Conservation (phyloP, 208 protist genomes). For the Leishmania major region DNA sequence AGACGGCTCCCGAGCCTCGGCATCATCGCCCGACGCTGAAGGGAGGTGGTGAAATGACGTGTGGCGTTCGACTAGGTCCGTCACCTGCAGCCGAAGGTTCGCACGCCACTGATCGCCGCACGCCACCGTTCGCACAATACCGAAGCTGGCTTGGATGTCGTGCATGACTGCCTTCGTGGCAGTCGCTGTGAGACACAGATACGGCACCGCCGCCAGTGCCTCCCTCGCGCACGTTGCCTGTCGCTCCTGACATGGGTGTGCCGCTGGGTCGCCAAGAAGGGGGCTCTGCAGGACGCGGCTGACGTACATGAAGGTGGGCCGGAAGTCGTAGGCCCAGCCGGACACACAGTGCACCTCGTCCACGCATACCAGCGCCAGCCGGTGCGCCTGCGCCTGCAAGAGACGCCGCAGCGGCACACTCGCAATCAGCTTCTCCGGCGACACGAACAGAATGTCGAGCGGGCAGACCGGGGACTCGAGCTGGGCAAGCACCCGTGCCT, state of each 20-base stretch:
- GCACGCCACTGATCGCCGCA: slow-evolving; percentile 45
- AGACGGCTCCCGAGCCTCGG: slow-evolving; percentile 27
- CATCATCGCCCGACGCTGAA: not conserved
- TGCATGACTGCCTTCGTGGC: slow-evolving; percentile 69
- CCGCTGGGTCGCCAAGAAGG: slow-evolving; percentile 11
- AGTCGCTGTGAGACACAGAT: slow-evolving; percentile 89
- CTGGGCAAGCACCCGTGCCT: slow-evolving; percentile 45
- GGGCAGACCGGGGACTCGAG: slow-evolving; percentile 39
- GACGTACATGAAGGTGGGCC: slow-evolving; percentile 84
- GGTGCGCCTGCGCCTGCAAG: slow-evolving; percentile 39
- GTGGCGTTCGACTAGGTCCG: slow-evolving; percentile 38
- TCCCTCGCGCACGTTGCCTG: not conserved
- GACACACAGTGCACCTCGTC: slow-evolving; percentile 98
- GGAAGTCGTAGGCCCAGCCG: slow-evolving; percentile 97
- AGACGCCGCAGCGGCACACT: slow-evolving; percentile 52
- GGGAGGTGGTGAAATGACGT: slow-evolving; percentile 12
- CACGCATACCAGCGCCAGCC: slow-evolving; percentile 87
- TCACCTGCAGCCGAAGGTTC: slow-evolving; percentile 67
- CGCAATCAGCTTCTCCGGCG: slow-evolving; percentile 77
- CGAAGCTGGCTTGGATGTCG: slow-evolving; percentile 78
- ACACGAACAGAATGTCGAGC: slow-evolving; percentile 90
- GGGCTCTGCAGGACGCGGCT: slow-evolving; percentile 52
- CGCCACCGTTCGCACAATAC: slow-evolving; percentile 59
- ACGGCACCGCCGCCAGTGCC: slow-evolving; percentile 28
- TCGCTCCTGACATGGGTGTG: slow-evolving; percentile 4